Evolutionary conservation across 306 rosid genomes (phyloP), one percentile per base, ranked within the genome.

Genomic region (Purshia tridentata): DNA sequence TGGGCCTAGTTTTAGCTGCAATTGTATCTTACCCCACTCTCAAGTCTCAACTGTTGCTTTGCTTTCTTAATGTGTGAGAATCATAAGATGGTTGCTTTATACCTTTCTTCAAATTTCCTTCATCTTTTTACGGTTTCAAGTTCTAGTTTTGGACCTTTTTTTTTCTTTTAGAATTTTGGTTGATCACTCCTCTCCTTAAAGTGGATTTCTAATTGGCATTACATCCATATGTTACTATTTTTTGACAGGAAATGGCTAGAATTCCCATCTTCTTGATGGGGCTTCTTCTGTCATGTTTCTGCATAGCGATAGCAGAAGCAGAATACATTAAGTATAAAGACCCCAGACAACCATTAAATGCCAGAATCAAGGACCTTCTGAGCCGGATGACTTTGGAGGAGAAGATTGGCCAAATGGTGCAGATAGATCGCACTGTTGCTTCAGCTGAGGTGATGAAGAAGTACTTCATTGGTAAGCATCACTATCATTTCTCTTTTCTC

Each of bases 331-430:
- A 52, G 45, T 82, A 78, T 40, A 78, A 56, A 78, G 85, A 81
- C 45, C 82, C 82, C 0, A 81, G 73, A 47, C 73, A 55, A 18
- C 80, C 85, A 19, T 16, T 77, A 9, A 64, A 63, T 62, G 20
- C 66, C 52, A 56, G 82, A 50, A 49, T 81, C 51, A 77, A 55
- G 3, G 85, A 81, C 50, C 65, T 81, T 1, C n/a, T 81, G 2
- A 50, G 47, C 37, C 72, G 66, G 22, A 81, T 81, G 85, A 81
- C 72, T 50, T 3, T 72, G 54, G 79, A 77, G 68, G 85, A 81
- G 41, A 81, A 81, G 72, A 74, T 82, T 18, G 86, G 86, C 14
- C 83, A 82, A 60, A 82, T 82, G 86, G 77, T 67, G 8, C 86
- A 82, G 62, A 74, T 82, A 20, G 83, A 78, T 2, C 68, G 80